Evolutionary conservation across 164 flowering plant species (phyloP), one percentile per base, ranked within the genome.

Genomic region (Echeveria elegans): DNA sequence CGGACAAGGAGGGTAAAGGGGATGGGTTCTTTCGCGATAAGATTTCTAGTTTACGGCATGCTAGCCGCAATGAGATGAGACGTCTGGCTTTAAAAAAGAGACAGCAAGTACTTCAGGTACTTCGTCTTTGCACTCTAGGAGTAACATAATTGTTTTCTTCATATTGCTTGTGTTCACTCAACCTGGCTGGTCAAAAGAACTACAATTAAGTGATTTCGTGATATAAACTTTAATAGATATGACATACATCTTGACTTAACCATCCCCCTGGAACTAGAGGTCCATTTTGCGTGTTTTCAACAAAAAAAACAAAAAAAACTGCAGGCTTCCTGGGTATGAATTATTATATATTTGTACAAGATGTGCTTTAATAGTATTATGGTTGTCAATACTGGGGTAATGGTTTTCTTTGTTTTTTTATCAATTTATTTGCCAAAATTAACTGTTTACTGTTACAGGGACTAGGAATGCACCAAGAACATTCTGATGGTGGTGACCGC

Each of bases 51-150:
- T 79, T 95, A 74, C 88, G 99, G 47, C 87, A 86, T 86, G 97
- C 97, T 32, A 92, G 97, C 16, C 77, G 78, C 72, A 97, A 92
- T 81, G 97, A 95, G 81, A 92, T 80, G 99, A 82, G 97, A 61
- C 94, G 94, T 32, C 88, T 71, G 43, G 98, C 98, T 75, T 77
- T 90, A 64, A 83, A 74, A 77, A 90, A 63, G 77, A 85, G 99
- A 73, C 88, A 85, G 72, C 80, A 92, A 72, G 67, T 90, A 75
- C 89, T 95, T 70, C 92, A 90, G 97, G 99, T 94, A 82, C 50
- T 68, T 28, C n/a, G 32, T 11, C 26, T 14, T 0, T 56, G 32
- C 31, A 28, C 28, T 53, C 4, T 12, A 28, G 61, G 32, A 56
- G n/a, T 56, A 56, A 28, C 5, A 10, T 18, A 9, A 8, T 23